These are phyloP conservation scores for Ustilago bromivora DNA, from an alignment of 1,284 basidiomycete species.

Conservation along the genomic window DNA sequence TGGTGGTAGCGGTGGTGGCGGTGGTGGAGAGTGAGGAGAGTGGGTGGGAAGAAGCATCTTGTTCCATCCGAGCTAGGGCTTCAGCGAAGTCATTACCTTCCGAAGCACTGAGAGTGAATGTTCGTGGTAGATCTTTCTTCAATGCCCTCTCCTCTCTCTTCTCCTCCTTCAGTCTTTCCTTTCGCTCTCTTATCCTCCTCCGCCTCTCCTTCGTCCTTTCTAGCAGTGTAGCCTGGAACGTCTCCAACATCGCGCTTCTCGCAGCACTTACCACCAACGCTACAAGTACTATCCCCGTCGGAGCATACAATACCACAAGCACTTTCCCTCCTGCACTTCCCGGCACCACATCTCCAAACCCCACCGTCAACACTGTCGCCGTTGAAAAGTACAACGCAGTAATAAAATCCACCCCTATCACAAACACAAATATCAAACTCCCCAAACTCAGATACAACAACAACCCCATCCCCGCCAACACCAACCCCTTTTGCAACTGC, in stretches of 20 bases:
- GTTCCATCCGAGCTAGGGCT: slow-evolving; percentile 33
- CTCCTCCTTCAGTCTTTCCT: slow-evolving; percentile 26
- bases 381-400: slow-evolving; percentile 75
- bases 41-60: slow-evolving; percentile 16
- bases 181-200: slow-evolving; percentile 25
- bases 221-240: slow-evolving; percentile 60
- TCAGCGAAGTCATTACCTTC: slow-evolving; percentile 27
- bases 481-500: slow-evolving; percentile 80
- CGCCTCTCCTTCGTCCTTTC: slow-evolving; percentile 33
- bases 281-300: slow-evolving; percentile 69
- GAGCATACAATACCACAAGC: slow-evolving; percentile 61
- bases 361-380: slow-evolving; percentile 77
- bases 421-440: slow-evolving; percentile 51
- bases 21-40: background rate
- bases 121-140: slow-evolving; percentile 23
- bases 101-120: slow-evolving; percentile 11
- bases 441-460: slow-evolving; percentile 78
- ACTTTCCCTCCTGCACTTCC: slow-evolving; percentile 73
- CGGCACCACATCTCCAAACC: slow-evolving; percentile 82
- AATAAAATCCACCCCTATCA: slow-evolving; percentile 71
- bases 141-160: slow-evolving; percentile 36
- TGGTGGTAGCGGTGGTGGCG: background rate
- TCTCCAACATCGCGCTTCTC: slow-evolving; percentile 79
- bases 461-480: slow-evolving; percentile 75
- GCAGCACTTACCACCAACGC: slow-evolving; percentile 77